Conservation (phyloP, 345 rosid genomes). For the Garcia nutans region DNA sequence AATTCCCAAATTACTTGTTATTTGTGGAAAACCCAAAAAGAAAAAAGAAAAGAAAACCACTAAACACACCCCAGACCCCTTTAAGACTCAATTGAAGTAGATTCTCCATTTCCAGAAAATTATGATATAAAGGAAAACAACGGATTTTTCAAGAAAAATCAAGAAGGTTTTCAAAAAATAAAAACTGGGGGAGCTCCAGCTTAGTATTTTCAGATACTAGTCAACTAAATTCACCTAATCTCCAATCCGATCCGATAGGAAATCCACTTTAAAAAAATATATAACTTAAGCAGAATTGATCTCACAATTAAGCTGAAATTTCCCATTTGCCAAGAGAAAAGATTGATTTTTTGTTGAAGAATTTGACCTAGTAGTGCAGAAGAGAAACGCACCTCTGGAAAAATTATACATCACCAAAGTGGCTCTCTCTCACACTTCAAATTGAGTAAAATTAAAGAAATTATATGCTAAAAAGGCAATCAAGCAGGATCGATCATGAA, state of each 20-base stretch:
- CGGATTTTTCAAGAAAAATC: background rate
- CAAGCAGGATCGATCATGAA: slow-evolving; percentile 9
- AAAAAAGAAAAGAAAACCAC: background rate
- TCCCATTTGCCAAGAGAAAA: background rate
- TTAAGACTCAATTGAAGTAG: slow-evolving; percentile 22
- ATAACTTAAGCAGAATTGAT: background rate
- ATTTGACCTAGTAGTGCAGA: slow-evolving; percentile 23
- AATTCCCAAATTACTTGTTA: background rate
- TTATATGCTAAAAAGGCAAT: background rate
- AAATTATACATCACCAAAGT: slow-evolving; percentile 21
- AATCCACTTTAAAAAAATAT: background rate
- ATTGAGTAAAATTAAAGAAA: slow-evolving; percentile 21
- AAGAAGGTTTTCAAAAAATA: background rate
- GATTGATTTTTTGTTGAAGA: background rate
- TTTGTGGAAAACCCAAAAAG: background rate
- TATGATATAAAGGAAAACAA: slow-evolving; percentile 3
- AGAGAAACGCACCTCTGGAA: slow-evolving; percentile 38
- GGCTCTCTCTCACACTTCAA: slow-evolving; percentile 23
- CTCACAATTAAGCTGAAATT: slow-evolving; percentile 11
- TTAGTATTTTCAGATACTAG: slow-evolving; percentile 4
- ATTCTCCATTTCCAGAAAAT: slow-evolving; percentile 27
- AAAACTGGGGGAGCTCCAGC: background rate
- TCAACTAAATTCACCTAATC: background rate
- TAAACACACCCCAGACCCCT: background rate
- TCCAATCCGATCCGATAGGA: slow-evolving; percentile 23